Percentiles rank a stretch among this genome's conserved stretches.
Evolutionary conservation across 192 early-diverging fungal genomes (phyloP).

Genomic region (Physocladia obscura): DNA sequence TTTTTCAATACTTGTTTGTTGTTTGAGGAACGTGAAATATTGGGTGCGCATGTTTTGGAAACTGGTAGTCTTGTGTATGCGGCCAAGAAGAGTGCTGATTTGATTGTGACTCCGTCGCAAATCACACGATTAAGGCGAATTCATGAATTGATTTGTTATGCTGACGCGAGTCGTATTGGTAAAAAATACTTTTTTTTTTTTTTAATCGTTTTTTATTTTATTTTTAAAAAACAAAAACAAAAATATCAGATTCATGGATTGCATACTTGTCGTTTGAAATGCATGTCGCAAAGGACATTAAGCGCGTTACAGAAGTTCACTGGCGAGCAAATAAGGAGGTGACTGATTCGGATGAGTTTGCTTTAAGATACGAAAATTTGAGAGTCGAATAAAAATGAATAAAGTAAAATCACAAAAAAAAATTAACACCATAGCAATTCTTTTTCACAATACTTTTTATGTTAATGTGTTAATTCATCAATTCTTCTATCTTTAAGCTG

Average conservation of each 20-base stretch:
- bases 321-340: slow-evolving; percentile 63
- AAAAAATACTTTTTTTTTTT: neutral
- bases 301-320: slow-evolving; percentile 51
- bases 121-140: slow-evolving; percentile 42
- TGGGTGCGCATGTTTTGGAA: neutral
- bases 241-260: slow-evolving; percentile 38
- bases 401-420: too few species aligned
- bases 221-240: neutral
- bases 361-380: slow-evolving; percentile 32
- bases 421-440: too few species aligned
- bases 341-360: slow-evolving; percentile 55
- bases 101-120: slow-evolving; percentile 46
- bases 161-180: neutral
- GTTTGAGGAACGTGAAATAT: slow-evolving; percentile 46
- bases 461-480: slow-evolving; percentile 24
- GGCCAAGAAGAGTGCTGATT: slow-evolving; percentile 2
- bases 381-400: slow-evolving; percentile 15
- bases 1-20: slow-evolving; percentile 66
- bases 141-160: slow-evolving; percentile 44
- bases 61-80: neutral
- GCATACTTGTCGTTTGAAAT: slow-evolving; percentile 42
- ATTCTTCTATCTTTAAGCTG: slow-evolving; percentile 38
- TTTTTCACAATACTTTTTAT: neutral
- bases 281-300: slow-evolving; percentile 44
- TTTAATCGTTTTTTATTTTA: neutral